Base-by-base conservation (phyloP, 371 early-diverging fungal species). In the Choanephora cucurbitarum region DNA sequence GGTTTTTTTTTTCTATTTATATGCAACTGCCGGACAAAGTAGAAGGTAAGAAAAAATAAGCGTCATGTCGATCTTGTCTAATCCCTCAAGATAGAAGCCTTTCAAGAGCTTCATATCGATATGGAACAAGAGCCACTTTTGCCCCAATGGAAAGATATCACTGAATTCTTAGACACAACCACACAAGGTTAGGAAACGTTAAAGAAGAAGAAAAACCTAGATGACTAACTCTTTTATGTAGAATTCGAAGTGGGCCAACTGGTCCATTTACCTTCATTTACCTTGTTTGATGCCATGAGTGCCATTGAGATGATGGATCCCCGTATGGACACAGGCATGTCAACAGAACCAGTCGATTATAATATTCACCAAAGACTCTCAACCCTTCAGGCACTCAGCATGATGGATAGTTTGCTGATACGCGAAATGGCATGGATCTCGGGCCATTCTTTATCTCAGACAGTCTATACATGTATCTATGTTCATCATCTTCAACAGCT, bases 231-330 rank as follows among this genome's bases (percentile, higher is more conserved):
- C 3, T 28, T 28, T 28, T 7, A 31, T 21, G 23, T 55, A 88
- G 89, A 87, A 44, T 73, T 91, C 57, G 66, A 80, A 8, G 73
- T 80, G 13, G 87, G 89, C 9, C 84, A 90, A 52, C 64, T 91
- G 28, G 66, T 89, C 18, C 82, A 80, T 53, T 52, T 82, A 17
- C 75, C 73, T 42, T 70, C 78, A 5, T 89, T 91, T 60, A 81
- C 77, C 8, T 62, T 91, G 14, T 86, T 79, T 63, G 90, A 90
- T 48, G 89, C 89, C 18, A 88, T 91, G 90, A 82, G 87, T 22
- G 89, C 89, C 5, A 87, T 90, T 49, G 90, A 89, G 79, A 87
- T 91, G 33, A 90, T 91, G 90, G 89, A 91, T 68, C 90, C 92
- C 2, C 85, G 86, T 48, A 90, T 90, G 90, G 92, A 91, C 58